These are phyloP conservation scores for Dovyalis caffra DNA, from an alignment of 345 rosid species.

Conservation along the genomic window DNA sequence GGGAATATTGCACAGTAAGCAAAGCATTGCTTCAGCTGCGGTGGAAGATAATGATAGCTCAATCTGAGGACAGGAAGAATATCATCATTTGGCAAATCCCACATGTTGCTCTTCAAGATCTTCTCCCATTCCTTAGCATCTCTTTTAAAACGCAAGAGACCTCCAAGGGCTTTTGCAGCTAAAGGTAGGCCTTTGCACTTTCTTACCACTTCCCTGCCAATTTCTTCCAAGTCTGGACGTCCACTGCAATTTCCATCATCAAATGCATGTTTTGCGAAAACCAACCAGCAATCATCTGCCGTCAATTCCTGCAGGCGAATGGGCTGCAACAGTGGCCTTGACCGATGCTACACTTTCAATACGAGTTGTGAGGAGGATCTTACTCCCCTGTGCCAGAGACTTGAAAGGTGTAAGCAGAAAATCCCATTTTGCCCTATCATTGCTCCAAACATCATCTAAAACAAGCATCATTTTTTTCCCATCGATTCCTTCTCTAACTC, in stretches of 20 bases:
- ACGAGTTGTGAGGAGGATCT: no score
- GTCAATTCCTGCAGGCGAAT: no score
- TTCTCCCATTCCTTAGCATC: not conserved
- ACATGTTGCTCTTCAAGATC: not conserved
- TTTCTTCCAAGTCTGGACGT: not conserved
- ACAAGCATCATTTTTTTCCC: no score
- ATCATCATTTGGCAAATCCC: not conserved
- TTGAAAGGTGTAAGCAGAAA: no score
- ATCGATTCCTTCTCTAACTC: no score
- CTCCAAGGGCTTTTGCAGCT: constrained; percentile 1
- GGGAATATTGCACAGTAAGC: constrained; percentile 3
- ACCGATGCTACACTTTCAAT: no score
- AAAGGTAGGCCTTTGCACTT: constrained; percentile 3
- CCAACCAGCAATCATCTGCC: no score
- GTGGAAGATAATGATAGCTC: constrained; percentile 25
- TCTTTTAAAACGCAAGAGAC: not conserved
- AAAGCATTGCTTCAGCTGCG: constrained; percentile 13
- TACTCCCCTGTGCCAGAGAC: no score
- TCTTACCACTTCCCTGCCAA: not conserved
- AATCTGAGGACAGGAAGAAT: constrained; percentile 2
- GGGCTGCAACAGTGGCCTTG: no score
- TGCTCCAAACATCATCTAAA: no score
- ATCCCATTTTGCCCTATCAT: no score
- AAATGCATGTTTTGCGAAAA: no score
- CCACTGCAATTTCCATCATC: not conserved